These are phyloP conservation scores for Lavandula angustifolia DNA, from an alignment of 257 asterid species.

Conservation along the genomic window DNA sequence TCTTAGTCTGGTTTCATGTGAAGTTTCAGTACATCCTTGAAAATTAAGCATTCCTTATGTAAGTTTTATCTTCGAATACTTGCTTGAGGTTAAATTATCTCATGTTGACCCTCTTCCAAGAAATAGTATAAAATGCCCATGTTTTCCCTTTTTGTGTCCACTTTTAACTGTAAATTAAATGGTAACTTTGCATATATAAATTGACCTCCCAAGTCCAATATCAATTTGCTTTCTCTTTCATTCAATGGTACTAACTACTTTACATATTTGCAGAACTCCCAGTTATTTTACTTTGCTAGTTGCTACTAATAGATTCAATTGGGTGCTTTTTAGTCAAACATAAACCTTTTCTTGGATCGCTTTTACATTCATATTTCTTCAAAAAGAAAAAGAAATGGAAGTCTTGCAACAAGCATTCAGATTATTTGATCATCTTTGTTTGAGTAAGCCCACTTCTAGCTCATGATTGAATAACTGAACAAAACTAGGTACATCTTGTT, in stretches of 20 bases:
- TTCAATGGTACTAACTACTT: background rate
- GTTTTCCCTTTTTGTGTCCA: background rate
- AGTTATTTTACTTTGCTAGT: background rate
- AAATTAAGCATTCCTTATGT: too few species aligned
- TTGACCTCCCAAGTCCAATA: background rate
- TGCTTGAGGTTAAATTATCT: too few species aligned
- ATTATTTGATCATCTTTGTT: slow-evolving; percentile 5
- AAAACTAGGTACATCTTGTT: background rate
- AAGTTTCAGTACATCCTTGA: background rate
- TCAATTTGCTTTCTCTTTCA: background rate
- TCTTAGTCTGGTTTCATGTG: background rate
- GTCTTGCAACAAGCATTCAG: background rate
- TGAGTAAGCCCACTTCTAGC: background rate
- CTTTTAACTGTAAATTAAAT: background rate
- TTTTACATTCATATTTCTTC: background rate
- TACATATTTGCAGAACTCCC: background rate
- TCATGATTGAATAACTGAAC: background rate
- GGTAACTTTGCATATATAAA: background rate
- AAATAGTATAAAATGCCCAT: too few species aligned
- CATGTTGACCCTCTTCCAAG: too few species aligned
- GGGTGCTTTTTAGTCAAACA: background rate
- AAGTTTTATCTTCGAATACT: too few species aligned
- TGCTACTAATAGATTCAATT: background rate
- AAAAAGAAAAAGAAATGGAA: background rate
- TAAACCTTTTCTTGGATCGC: background rate